Evolutionary conservation across 164 flowering plant genomes (phyloP).

Genomic region (Saururus chinensis): DNA sequence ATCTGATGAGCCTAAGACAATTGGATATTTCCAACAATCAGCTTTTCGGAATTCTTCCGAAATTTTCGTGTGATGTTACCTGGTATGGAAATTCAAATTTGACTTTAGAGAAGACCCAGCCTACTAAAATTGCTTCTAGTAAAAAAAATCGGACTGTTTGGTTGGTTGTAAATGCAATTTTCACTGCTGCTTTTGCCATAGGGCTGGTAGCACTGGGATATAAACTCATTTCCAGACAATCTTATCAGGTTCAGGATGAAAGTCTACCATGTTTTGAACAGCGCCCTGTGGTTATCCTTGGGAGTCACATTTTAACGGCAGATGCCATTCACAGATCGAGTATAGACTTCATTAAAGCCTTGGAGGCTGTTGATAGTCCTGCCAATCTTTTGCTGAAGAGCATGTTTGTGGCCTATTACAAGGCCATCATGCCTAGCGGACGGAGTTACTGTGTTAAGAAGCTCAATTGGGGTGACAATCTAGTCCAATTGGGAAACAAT

Average conservation of each 20-base stretch:
- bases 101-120: not conserved
- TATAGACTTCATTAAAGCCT: slow-evolving; percentile 46
- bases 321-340: slow-evolving; percentile 38
- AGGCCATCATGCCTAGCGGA: slow-evolving; percentile 59
- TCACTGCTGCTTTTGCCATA: slow-evolving; percentile 18
- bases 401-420: slow-evolving; percentile 59
- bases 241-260: slow-evolving; percentile 23
- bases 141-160: slow-evolving; percentile 19
- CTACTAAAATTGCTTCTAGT: slow-evolving; percentile 3
- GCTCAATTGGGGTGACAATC: slow-evolving; percentile 61
- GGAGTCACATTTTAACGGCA: slow-evolving; percentile 34
- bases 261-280: slow-evolving; percentile 19
- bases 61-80: slow-evolving; percentile 9
- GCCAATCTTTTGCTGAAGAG: slow-evolving; percentile 37
- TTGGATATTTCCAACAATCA: slow-evolving; percentile 43
- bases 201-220: slow-evolving; percentile 12
- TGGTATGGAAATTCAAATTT: too few relatives aligned
- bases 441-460: slow-evolving; percentile 56
- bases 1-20: slow-evolving; percentile 23
- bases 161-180: slow-evolving; percentile 20
- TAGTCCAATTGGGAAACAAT: slow-evolving; percentile 48
- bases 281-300: slow-evolving; percentile 23
- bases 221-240: slow-evolving; percentile 23
- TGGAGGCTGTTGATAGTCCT: slow-evolving; percentile 37
- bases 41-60: slow-evolving; percentile 47